Evolutionary conservation across 2,329 filamentous ascomycete genomes (phyloP).

Genomic region (Helotiales sp.): DNA sequence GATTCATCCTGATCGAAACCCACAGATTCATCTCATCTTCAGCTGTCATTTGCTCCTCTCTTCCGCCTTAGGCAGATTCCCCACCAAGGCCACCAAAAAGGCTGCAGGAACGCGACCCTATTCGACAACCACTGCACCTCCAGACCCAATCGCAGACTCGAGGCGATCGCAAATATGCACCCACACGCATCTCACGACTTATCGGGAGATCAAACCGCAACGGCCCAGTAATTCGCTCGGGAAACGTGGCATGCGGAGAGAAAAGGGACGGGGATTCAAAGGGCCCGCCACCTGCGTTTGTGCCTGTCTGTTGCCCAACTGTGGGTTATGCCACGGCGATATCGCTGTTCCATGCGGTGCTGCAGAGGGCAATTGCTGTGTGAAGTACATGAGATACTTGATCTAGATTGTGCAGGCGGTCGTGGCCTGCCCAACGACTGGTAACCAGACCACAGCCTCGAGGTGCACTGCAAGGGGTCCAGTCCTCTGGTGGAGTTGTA

Average conservation of each 20-base stretch:
- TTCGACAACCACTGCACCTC: constrained; percentile 6
- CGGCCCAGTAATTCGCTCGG: constrained; percentile 16
- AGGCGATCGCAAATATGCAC: constrained; percentile 26
- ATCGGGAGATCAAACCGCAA: constrained; percentile 26
- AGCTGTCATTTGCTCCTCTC: constrained; percentile 19
- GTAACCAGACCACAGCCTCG: background rate
- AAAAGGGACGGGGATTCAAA: constrained; percentile 10
- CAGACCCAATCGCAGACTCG: constrained; percentile 23
- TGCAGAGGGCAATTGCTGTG: background rate
- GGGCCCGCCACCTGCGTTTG: constrained; percentile 20
- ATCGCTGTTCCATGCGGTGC: background rate
- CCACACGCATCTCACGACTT: constrained; percentile 20
- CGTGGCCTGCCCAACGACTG: constrained; percentile 2
- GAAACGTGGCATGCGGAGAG: constrained; percentile 38
- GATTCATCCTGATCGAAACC: constrained; percentile 16
- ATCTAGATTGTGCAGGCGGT: background rate
- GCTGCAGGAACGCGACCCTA: constrained; percentile 14
- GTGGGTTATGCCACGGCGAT: constrained; percentile 6
- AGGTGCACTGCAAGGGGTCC: background rate
- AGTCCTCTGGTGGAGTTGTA: background rate
- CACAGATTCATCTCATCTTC: constrained; percentile 8
- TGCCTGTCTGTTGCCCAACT: constrained; percentile 31
- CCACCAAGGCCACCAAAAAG: constrained; percentile 17
- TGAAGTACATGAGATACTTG: background rate
- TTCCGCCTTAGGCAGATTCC: constrained; percentile 21